Conservation (phyloP, 2,329 filamentous ascomycete species). For the Colletotrichum noveboracense region DNA sequence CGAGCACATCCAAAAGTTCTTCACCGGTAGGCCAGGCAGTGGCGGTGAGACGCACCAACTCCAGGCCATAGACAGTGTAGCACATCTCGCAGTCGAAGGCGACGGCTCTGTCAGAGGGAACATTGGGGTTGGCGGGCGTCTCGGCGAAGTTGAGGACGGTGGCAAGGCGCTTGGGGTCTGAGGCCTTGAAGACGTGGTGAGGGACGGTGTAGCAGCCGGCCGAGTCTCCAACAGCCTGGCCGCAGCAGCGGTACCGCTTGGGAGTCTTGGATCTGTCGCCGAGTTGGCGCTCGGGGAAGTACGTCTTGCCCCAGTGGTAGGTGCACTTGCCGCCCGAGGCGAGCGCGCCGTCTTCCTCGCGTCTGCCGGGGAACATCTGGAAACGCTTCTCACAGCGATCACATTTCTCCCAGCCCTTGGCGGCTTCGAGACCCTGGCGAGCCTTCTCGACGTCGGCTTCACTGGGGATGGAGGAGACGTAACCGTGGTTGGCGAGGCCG, state of each 20-base stretch:
- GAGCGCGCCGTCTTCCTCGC: slow-evolving; percentile 76
- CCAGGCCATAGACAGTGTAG: slow-evolving; percentile 86
- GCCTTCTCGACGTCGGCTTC: slow-evolving; percentile 71
- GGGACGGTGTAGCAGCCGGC: slow-evolving; percentile 74
- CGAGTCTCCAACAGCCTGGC: slow-evolving; percentile 73
- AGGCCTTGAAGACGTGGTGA: slow-evolving; percentile 88
- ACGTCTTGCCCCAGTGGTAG: slow-evolving; percentile 79
- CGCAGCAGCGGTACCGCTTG: slow-evolving; percentile 79
- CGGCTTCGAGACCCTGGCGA: slow-evolving; percentile 66
- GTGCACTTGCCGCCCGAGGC: slow-evolving; percentile 79
- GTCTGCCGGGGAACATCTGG: slow-evolving; percentile 87
- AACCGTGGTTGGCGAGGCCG: slow-evolving; percentile 72
- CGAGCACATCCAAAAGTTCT: slow-evolving; percentile 81
- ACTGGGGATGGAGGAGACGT: slow-evolving; percentile 73
- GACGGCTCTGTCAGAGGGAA: slow-evolving; percentile 65
- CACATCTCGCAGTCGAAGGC: slow-evolving; percentile 98
- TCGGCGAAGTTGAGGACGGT: slow-evolving; percentile 78
- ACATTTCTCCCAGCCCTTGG: slow-evolving; percentile 84
- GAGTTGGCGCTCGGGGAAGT: slow-evolving; percentile 61
- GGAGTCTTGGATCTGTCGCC: slow-evolving; percentile 63
- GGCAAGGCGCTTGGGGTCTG: slow-evolving; percentile 77
- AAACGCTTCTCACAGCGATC: slow-evolving; percentile 88
- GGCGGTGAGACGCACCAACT: slow-evolving; percentile 88
- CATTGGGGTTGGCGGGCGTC: slow-evolving; percentile 71
- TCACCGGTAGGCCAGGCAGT: slow-evolving; percentile 84